Percentiles rank a stretch among this genome's conserved stretches.
Evolutionary conservation across 2,329 filamentous ascomycete genomes (phyloP).

Genomic region (Colletotrichum karsti): DNA sequence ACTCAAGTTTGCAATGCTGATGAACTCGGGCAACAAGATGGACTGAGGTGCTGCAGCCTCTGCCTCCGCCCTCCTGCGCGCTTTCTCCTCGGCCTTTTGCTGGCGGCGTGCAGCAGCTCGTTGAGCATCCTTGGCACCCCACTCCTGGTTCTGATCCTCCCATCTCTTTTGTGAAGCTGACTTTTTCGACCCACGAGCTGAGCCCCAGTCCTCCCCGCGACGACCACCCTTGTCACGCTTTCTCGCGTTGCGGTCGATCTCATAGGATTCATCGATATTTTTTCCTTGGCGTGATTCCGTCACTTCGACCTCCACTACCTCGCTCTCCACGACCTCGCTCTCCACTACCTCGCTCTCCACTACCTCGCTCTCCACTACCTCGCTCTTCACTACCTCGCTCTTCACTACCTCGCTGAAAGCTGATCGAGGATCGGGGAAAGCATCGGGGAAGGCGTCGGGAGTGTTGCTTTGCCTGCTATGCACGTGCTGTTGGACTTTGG

Average conservation of each 20-base stretch:
- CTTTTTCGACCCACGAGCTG: conserved; percentile 17
- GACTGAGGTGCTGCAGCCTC: conserved; percentile 45
- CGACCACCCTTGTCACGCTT: conserved; percentile 10
- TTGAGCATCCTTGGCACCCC: conserved; percentile 46
- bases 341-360: no score
- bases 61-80: conserved; percentile 48
- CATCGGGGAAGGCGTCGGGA: not conserved
- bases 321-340: not conserved
- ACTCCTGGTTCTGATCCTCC: conserved; percentile 42
- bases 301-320: not conserved
- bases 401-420: no score
- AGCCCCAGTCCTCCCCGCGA: not conserved
- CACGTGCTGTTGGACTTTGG: conserved; percentile 3
- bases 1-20: conserved; percentile 86
- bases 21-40: conserved; percentile 88
- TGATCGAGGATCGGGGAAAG: no score
- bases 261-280: conserved; percentile 25
- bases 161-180: not conserved
- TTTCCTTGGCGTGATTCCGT: not conserved
- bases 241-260: conserved; percentile 25
- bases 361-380: no score
- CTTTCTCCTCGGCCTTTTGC: conserved; percentile 52
- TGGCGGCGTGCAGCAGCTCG: conserved; percentile 48
- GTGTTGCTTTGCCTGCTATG: not conserved
- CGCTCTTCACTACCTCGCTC: no score